Conservation (phyloP, 2,329 filamentous ascomycete genomes). For the Alternaria dauci region DNA sequence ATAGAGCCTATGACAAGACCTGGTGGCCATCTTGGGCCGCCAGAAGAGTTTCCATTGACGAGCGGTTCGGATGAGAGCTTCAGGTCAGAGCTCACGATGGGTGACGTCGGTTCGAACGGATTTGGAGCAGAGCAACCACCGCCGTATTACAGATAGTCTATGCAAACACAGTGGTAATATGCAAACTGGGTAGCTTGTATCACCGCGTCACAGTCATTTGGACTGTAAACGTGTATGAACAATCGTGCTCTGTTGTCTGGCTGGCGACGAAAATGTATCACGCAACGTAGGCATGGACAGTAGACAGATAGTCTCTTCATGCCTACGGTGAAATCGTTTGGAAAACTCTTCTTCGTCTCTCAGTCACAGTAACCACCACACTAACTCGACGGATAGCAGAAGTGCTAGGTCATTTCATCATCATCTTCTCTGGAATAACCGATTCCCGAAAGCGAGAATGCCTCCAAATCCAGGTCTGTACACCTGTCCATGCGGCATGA, state of each 20-base stretch:
- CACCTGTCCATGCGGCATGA: neutral
- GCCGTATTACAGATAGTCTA: slow-evolving; percentile 10
- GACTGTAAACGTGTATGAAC: neutral
- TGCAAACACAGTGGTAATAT: neutral
- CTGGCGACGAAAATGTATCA: neutral
- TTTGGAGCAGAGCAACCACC: slow-evolving; percentile 6
- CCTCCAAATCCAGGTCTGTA: neutral
- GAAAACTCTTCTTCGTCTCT: neutral
- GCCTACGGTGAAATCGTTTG: no score
- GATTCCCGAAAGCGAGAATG: neutral
- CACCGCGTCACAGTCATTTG: neutral
- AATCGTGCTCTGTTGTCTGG: neutral
- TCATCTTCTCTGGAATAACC: neutral
- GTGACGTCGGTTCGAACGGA: neutral
- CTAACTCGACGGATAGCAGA: neutral
- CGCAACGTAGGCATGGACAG: neutral
- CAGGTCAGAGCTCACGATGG: slow-evolving; percentile 1
- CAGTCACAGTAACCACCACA: neutral
- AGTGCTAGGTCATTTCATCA: no score
- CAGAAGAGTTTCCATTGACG: slow-evolving; percentile 16
- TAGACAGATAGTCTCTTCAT: neutral
- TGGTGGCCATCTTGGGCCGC: slow-evolving; percentile 28
- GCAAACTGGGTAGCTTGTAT: neutral
- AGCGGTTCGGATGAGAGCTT: slow-evolving; percentile 14
- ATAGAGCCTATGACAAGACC: slow-evolving; percentile 30